Conservation (phyloP, 768 basidiomycete genomes). For the Hemileccinum rubropunctum region DNA sequence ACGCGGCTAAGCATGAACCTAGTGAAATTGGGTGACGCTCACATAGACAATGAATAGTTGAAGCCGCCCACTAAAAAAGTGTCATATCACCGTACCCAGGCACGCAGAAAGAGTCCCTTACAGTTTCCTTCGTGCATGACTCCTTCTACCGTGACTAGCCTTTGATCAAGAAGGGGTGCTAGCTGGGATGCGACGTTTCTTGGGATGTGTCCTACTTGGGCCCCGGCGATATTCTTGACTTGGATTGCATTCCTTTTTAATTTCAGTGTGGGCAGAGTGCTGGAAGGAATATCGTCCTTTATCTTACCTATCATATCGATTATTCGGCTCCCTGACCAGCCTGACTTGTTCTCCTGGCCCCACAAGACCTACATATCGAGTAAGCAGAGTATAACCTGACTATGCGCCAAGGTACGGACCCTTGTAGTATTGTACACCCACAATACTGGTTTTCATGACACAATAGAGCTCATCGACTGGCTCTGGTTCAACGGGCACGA, state of each 20-base stretch:
- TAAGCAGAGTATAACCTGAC: not conserved
- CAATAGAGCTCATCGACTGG: slow-evolving; percentile 66
- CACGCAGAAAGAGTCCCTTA: slow-evolving; percentile 25
- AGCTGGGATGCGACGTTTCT: slow-evolving; percentile 54
- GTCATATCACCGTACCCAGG: slow-evolving; percentile 2
- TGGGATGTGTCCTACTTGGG: slow-evolving; percentile 82
- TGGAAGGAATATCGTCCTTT: not conserved
- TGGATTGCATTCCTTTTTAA: slow-evolving; percentile 67
- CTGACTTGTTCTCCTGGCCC: slow-evolving; percentile 75
- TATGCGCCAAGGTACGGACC: slow-evolving; percentile 35
- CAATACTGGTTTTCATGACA: slow-evolving; percentile 56
- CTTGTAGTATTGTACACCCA: slow-evolving; percentile 82
- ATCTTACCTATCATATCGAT: slow-evolving; percentile 62
- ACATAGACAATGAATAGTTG: slow-evolving; percentile 63
- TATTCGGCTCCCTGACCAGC: slow-evolving; percentile 63
- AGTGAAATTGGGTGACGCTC: slow-evolving; percentile 17
- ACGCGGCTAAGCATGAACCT: not conserved
- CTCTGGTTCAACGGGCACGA: slow-evolving; percentile 44
- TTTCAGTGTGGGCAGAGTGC: not conserved
- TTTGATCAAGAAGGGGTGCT: slow-evolving; percentile 68
- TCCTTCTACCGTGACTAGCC: slow-evolving; percentile 69
- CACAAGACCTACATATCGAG: slow-evolving; percentile 59
- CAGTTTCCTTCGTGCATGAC: slow-evolving; percentile 63
- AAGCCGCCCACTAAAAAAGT: slow-evolving; percentile 39
- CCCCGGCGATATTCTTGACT: slow-evolving; percentile 71